phyloP scores from a whole-genome alignment of 2,329 filamentous ascomycete species.

The Neonectria punicea region DNA sequence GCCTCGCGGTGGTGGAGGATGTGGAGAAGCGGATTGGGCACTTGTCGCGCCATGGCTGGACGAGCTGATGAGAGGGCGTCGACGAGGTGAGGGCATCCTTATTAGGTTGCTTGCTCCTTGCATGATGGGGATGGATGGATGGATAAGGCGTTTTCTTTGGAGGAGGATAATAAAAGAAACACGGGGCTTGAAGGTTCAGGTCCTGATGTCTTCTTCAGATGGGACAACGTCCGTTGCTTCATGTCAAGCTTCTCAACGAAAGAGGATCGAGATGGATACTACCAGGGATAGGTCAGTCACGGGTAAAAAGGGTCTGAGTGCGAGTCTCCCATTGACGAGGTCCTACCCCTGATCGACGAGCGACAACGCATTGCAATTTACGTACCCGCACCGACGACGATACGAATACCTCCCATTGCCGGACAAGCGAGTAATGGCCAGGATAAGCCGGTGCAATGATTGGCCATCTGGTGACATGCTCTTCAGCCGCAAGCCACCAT shows the following conservation, averaged over 20 bases:
- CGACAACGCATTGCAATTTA: neutral
- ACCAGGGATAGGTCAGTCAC: neutral
- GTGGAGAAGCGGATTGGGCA: neutral
- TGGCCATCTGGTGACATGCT: neutral
- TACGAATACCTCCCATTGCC: neutral
- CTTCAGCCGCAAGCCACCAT: neutral
- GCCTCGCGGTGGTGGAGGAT: neutral
- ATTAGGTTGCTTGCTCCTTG: neutral
- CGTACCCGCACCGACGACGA: neutral
- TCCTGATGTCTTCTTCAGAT: neutral
- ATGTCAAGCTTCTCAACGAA: neutral
- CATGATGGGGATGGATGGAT: neutral
- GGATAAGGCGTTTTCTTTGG: neutral
- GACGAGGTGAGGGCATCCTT: neutral
- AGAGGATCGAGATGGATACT: neutral
- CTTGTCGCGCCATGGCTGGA: neutral
- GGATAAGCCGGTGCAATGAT: neutral
- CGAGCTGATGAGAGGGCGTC: neutral
- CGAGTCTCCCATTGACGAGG: neutral
- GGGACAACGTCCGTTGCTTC: neutral
- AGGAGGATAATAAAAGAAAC: neutral
- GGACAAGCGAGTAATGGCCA: neutral
- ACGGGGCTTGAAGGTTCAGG: neutral
- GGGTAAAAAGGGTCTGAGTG: neutral
- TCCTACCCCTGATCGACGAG: neutral